These are phyloP conservation scores for Pycnococcus provasolii DNA, from an alignment of 139 green algal genomes.

Conservation along the genomic window DNA sequence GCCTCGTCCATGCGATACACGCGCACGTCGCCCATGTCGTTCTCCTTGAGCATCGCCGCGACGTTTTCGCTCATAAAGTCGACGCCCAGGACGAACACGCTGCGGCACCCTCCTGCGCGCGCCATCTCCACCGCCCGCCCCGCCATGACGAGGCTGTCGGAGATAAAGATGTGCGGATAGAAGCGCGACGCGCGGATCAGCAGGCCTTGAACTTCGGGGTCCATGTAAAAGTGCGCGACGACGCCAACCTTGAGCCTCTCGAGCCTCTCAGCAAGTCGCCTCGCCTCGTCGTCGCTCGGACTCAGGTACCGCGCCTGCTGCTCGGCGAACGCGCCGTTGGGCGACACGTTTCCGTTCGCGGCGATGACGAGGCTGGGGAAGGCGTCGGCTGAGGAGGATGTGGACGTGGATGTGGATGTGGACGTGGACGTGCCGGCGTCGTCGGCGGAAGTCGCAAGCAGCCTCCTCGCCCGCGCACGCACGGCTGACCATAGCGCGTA, in stretches of 20 bases:
- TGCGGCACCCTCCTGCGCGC: slow-evolving; percentile 55
- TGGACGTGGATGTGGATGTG: no score
- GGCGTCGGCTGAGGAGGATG: no score
- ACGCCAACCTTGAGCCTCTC: slow-evolving; percentile 81
- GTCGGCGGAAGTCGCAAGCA: no score
- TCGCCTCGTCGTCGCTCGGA: slow-evolving; percentile 40
- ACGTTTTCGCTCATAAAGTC: slow-evolving; percentile 99
- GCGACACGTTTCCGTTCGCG: slow-evolving; percentile 31
- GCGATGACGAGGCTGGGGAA: background rate
- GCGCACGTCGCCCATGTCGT: slow-evolving; percentile 46
- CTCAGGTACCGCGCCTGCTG: slow-evolving; percentile 52
- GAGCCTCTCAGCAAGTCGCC: slow-evolving; percentile 50
- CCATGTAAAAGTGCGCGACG: slow-evolving; percentile 99
- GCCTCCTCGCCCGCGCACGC: no score
- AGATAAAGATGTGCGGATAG: slow-evolving; percentile 92
- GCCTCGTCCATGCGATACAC: slow-evolving; percentile 78
- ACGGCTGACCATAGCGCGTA: no score
- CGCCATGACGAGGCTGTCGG: slow-evolving; percentile 79
- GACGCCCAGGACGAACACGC: slow-evolving; percentile 84
- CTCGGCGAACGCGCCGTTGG: slow-evolving; percentile 33
- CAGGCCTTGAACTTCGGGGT: slow-evolving; percentile 93
- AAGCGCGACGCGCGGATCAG: slow-evolving; percentile 56
- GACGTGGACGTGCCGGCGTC: no score
- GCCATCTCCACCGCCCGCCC: slow-evolving; percentile 43
- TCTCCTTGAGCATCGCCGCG: slow-evolving; percentile 82